Conservation (phyloP, 2,329 filamentous ascomycete genomes). For the Neoascochyta sp. region DNA sequence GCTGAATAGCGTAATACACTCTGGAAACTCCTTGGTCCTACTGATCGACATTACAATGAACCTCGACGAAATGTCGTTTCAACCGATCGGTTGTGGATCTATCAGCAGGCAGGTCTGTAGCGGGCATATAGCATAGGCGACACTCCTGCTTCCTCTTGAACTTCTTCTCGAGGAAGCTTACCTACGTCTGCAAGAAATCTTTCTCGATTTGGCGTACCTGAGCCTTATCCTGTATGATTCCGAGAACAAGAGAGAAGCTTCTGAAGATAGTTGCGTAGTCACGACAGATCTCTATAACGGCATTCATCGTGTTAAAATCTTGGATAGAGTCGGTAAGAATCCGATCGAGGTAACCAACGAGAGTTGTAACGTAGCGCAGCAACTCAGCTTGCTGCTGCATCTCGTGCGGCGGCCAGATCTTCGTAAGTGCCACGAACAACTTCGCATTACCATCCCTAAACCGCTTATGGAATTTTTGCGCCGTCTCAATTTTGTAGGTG, state of each 20-base stretch:
- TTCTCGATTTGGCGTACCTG: conserved; percentile 4
- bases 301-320: conserved; percentile 1
- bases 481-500: conserved; percentile 6
- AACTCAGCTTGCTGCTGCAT: conserved; percentile 1
- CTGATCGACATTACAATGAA: no score
- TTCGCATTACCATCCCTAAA: conserved; percentile 1
- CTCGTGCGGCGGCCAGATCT: conserved; percentile 1
- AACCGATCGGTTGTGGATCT: conserved; percentile 4
- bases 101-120: conserved; percentile 3
- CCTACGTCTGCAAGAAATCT: conserved; percentile 4
- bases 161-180: conserved; percentile 4
- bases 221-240: conserved; percentile 6
- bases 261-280: conserved; percentile 1
- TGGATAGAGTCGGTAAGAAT: conserved; percentile 4
- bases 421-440: conserved; percentile 2
- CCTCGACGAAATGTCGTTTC: conserved; percentile 4
- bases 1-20: no score
- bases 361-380: conserved; percentile 2
- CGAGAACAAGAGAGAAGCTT: background rate
- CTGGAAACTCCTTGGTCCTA: no score
- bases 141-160: conserved; percentile 6
- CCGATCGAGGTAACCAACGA: conserved; percentile 2
- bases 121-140: conserved; percentile 6
- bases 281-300: conserved; percentile 3
- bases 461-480: conserved; percentile 3